phyloP scores from a whole-genome alignment of 805 yeast genomes.

The Starmerella khaoyaiensis region DNA sequence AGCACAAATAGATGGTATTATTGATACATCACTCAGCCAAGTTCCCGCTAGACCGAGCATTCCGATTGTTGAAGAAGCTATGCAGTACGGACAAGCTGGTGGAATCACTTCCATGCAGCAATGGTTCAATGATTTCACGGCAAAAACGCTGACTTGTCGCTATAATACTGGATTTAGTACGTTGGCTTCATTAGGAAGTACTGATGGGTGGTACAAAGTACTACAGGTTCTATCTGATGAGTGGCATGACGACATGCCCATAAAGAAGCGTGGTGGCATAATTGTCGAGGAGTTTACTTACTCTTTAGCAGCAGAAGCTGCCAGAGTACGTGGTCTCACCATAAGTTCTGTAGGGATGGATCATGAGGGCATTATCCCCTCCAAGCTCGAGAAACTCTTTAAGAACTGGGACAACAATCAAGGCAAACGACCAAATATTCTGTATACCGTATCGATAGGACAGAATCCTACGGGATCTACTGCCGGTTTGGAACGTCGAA shows the following conservation, averaged over 20 bases:
- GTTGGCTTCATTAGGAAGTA: conserved; percentile 20
- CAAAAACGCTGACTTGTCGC: conserved; percentile 26
- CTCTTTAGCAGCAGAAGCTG: conserved; percentile 60
- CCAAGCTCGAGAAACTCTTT: conserved; percentile 39
- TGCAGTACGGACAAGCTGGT: conserved; percentile 80
- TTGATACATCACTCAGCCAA: conserved; percentile 2
- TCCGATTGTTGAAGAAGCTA: conserved; percentile 45
- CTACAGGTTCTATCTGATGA: conserved; percentile 21
- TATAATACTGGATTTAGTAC: conserved; percentile 20
- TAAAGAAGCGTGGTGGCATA: conserved; percentile 42
- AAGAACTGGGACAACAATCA: conserved; percentile 32
- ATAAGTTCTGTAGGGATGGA: conserved; percentile 61
- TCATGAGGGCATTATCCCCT: conserved; percentile 38
- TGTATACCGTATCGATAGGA: conserved; percentile 64
- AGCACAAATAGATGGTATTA: conserved; percentile 4
- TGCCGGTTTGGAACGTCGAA: conserved; percentile 44
- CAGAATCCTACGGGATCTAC: conserved; percentile 78
- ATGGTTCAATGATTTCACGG: conserved; percentile 49
- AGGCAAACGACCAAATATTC: conserved; percentile 32
- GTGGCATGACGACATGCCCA: conserved; percentile 18
- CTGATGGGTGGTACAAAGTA: conserved; percentile 24
- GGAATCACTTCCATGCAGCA: conserved; percentile 62
- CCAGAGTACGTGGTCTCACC: conserved; percentile 45
- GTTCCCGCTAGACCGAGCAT: conserved; percentile 9
- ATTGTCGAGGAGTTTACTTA: conserved; percentile 68